Conservation (phyloP, 2,329 filamentous ascomycete species). For the Apiospora saccharicola region DNA sequence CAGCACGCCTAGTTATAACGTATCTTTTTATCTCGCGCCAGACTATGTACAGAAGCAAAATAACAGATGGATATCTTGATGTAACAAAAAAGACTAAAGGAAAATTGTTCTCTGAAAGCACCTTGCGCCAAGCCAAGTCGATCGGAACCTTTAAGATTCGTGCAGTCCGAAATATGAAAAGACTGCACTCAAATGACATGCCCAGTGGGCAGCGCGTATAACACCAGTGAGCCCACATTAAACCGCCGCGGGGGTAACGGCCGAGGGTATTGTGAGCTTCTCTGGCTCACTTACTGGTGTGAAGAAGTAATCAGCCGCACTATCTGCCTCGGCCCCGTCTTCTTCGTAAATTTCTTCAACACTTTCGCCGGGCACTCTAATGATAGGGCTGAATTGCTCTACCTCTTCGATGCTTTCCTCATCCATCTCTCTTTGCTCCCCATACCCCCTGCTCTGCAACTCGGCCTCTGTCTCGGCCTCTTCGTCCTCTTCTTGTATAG, state of each 20-base stretch:
- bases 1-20: conserved; percentile 9
- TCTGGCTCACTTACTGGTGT: not conserved
- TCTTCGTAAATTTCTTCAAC: conserved; percentile 40
- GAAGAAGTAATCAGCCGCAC: not conserved
- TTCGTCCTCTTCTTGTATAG: conserved; percentile 73
- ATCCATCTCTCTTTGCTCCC: conserved; percentile 22
- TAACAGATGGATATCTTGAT: conserved; percentile 24
- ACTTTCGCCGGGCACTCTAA: conserved; percentile 40
- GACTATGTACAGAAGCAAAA: conserved; percentile 21
- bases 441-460: not conserved
- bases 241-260: not conserved
- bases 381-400: conserved; percentile 44
- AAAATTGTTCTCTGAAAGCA: conserved; percentile 19
- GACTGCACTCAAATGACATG: not conserved
- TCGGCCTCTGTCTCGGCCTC: conserved; percentile 47
- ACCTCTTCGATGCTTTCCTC: conserved; percentile 44
- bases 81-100: conserved; percentile 5
- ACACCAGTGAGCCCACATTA: not conserved
- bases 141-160: not conserved
- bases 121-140: conserved; percentile 17
- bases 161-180: not conserved
- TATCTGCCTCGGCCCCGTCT: conserved; percentile 13
- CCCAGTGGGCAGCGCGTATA: not conserved
- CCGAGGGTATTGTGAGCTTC: not conserved
- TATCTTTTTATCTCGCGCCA: conserved; percentile 2